These are phyloP conservation scores for Diaporthe longicolla DNA, from an alignment of 2,329 filamentous ascomycete genomes.

Conservation along the genomic window DNA sequence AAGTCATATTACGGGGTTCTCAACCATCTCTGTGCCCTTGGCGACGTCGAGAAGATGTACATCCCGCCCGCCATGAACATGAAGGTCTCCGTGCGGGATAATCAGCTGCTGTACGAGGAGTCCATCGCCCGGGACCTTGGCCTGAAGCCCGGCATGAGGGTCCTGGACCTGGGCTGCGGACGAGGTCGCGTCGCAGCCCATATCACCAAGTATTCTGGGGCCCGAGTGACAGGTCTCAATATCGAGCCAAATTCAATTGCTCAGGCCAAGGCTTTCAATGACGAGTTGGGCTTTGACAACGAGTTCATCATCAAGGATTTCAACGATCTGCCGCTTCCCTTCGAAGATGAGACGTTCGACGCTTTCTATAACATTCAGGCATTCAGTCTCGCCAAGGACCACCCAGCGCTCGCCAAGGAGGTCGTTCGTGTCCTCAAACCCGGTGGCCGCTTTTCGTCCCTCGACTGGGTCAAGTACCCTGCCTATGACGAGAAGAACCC, in stretches of 20 bases:
- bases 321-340: slow-evolving; percentile 66
- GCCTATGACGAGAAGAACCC: slow-evolving; percentile 62
- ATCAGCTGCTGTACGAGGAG: slow-evolving; percentile 67
- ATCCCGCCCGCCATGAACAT: slow-evolving; percentile 68
- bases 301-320: slow-evolving; percentile 66
- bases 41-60: slow-evolving; percentile 72
- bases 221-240: slow-evolving; percentile 65
- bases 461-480: slow-evolving; percentile 68
- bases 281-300: slow-evolving; percentile 59
- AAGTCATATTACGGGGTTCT: slow-evolving; percentile 67
- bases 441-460: slow-evolving; percentile 63
- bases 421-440: slow-evolving; percentile 65
- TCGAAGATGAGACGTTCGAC: slow-evolving; percentile 63
- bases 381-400: slow-evolving; percentile 66
- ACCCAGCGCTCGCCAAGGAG: slow-evolving; percentile 61
- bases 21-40: slow-evolving; percentile 68
- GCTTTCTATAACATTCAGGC: slow-evolving; percentile 72
- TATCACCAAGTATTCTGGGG: slow-evolving; percentile 64
- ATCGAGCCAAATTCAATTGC: slow-evolving; percentile 67
- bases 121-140: slow-evolving; percentile 63
- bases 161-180: slow-evolving; percentile 67
- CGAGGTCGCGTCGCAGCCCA: slow-evolving; percentile 68
- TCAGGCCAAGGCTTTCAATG: slow-evolving; percentile 61
- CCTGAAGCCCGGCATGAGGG: slow-evolving; percentile 59
- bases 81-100: slow-evolving; percentile 63